Evolutionary conservation across 1,139 yeast genomes (phyloP), one percentile per base, ranked within the genome.

Genomic region (Magnusiomyces tetraspermus): DNA sequence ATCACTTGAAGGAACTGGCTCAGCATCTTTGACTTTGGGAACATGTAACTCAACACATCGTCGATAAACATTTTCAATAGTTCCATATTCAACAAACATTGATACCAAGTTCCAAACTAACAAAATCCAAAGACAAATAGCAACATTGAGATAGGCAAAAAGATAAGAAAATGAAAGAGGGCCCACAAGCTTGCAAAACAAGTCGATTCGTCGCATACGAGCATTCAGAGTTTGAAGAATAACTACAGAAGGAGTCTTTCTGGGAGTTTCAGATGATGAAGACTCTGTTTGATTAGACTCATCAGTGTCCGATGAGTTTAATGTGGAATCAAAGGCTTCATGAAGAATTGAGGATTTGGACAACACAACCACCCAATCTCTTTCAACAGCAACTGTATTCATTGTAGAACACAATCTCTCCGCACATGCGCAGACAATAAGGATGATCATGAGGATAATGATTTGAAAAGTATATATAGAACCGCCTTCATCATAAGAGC

Each of bases 301-400:
- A 28, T 28, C 11, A 28, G 33, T 8, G 33, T 28, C 33, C 33
- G 11, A 28, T 8, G 6, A 6, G 38, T 15, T 15, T n/a, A n/a
- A n/a, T 13, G 33, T 8, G 8, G 24, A 21, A 38, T 38, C 24
- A 38, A 38, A 38, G 15, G 42, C 17, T 38, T 38, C 42, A 5
- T 42, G 45, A n/a, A 42, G 26, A 31, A 30, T 45, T 22, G 8
- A 22, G 17, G 48, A 38, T n/a, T 59, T 62, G 5, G 72, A 67
- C 26, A 71, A 66, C n/a, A 67, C 71, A 5, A 69, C 68, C 1
- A 71, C 68, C 74, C 74, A 71, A 57, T 71, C 74, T 31, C 74
- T 60, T 46, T 69, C 71, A n/a, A 71, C 68, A 3, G 72, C 59
- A n/a, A 71, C 64, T 37, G 63, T 62, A 57, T 71, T 71, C 49